These are phyloP conservation scores for Cercospora sojina DNA, from an alignment of 2,329 filamentous ascomycete species.

Conservation along the genomic window DNA sequence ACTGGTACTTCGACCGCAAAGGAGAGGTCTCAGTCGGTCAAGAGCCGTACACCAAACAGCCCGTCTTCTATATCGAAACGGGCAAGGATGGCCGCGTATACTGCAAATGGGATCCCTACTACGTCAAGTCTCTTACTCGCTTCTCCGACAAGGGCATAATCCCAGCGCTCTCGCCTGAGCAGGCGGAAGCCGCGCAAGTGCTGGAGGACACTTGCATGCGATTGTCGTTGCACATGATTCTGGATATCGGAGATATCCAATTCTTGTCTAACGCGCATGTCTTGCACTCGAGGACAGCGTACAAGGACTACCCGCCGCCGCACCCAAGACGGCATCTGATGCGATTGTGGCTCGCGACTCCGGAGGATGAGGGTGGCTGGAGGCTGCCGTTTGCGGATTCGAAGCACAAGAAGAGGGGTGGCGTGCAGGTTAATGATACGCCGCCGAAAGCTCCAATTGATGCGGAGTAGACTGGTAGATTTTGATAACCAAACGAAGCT, in stretches of 20 bases:
- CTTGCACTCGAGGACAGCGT: conserved; percentile 77
- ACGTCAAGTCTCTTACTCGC: conserved; percentile 71
- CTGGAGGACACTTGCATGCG: conserved; percentile 74
- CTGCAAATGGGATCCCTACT: conserved; percentile 91
- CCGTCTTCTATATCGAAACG: conserved; percentile 73
- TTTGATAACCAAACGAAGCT: neutral
- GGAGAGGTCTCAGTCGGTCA: conserved; percentile 74
- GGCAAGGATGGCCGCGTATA: conserved; percentile 70
- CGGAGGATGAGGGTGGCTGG: conserved; percentile 82
- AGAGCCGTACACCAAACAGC: conserved; percentile 47
- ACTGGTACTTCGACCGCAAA: conserved; percentile 93
- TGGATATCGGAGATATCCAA: conserved; percentile 85
- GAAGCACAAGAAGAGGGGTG: conserved; percentile 80
- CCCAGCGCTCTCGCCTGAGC: conserved; percentile 67
- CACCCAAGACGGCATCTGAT: conserved; percentile 74
- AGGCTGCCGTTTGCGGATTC: conserved; percentile 78
- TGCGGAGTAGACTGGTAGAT: conserved; percentile 60
- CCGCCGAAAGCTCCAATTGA: conserved; percentile 72
- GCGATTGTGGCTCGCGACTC: conserved; percentile 79
- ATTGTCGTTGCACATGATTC: conserved; percentile 76
- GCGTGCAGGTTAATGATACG: conserved; percentile 82
- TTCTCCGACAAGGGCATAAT: conserved; percentile 70
- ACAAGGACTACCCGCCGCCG: conserved; percentile 69
- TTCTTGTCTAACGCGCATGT: conserved; percentile 80
- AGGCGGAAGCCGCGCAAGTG: conserved; percentile 65